A percentile compares a stretch with the other conserved stretches of the same genome.
These are phyloP conservation scores for Paramecium sexaurelia DNA, from an alignment of 73 alveolate genomes.

Conservation along the genomic window DNA sequence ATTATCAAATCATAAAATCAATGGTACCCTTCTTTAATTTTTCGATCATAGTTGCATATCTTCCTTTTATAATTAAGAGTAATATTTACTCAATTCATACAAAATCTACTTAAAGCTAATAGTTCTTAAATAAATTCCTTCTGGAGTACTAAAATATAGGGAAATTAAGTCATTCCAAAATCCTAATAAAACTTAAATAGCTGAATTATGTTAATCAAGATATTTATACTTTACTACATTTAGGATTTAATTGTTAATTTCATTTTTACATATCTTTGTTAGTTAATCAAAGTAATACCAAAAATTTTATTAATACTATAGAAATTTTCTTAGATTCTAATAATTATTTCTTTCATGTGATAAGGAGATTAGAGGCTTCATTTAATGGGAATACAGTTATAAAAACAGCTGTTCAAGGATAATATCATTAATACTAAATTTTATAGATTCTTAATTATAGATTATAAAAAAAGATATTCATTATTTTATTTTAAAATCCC, in stretches of 20 bases:
- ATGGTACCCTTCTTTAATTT: constrained; percentile 69
- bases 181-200: constrained; percentile 86
- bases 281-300: constrained; percentile 64
- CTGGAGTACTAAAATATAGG: constrained; percentile 91
- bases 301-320: constrained; percentile 85
- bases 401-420: no score
- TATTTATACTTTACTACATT: no score
- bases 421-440: no score
- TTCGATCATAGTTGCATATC: constrained; percentile 82
- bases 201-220: no score
- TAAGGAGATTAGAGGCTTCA: constrained; percentile 94
- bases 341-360: constrained; percentile 71
- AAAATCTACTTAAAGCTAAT: constrained; percentile 88
- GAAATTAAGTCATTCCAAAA: constrained; percentile 92
- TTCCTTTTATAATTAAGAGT: constrained; percentile 54
- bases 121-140: constrained; percentile 90
- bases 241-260: constrained; percentile 67
- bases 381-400: constrained; percentile 94
- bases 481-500: no score
- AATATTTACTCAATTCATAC: constrained; percentile 63
- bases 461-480: no score
- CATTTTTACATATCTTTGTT: constrained; percentile 62
- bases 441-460: no score
- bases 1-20: constrained; percentile 77
- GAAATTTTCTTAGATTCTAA: constrained; percentile 75